phyloP scores from a whole-genome alignment of 805 yeast genomes.

The Metschnikowia orientalis region DNA sequence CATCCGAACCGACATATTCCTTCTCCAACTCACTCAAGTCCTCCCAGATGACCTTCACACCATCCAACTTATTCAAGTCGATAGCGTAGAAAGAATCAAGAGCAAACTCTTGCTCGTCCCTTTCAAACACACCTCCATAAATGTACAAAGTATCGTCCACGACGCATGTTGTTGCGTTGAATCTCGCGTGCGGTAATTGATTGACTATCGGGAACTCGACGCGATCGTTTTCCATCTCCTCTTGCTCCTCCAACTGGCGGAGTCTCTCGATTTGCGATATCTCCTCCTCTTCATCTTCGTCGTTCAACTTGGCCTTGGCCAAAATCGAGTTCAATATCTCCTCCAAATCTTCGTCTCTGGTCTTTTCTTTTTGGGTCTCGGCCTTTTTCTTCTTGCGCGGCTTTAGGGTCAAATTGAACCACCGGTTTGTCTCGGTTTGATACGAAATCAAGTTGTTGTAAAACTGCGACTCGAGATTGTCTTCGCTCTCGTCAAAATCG shows the following conservation, averaged over 20 bases:
- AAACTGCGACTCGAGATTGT: slow-evolving; percentile 77
- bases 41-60: slow-evolving; percentile 88
- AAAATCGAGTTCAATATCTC: slow-evolving; percentile 70
- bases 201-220: slow-evolving; percentile 53
- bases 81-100: slow-evolving; percentile 83
- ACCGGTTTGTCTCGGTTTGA: slow-evolving; percentile 80
- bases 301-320: slow-evolving; percentile 66
- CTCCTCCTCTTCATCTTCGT: slow-evolving; percentile 42
- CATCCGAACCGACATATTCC: slow-evolving; percentile 58
- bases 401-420: slow-evolving; percentile 72
- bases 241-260: slow-evolving; percentile 35
- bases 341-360: slow-evolving; percentile 77
- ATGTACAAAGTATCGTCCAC: slow-evolving; percentile 79
- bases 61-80: slow-evolving; percentile 83
- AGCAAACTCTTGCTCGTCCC: slow-evolving; percentile 78
- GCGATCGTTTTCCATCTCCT: slow-evolving; percentile 37
- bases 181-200: slow-evolving; percentile 81
- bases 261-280: slow-evolving; percentile 34
- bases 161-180: slow-evolving; percentile 81
- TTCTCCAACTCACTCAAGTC: slow-evolving; percentile 57
- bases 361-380: slow-evolving; percentile 39
- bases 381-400: slow-evolving; percentile 51
- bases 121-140: slow-evolving; percentile 88
- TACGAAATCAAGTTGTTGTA: slow-evolving; percentile 77
- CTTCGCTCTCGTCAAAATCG: slow-evolving; percentile 94